Conservation (phyloP, 148 eudicot species). For the Rhododendron mucronatum region DNA sequence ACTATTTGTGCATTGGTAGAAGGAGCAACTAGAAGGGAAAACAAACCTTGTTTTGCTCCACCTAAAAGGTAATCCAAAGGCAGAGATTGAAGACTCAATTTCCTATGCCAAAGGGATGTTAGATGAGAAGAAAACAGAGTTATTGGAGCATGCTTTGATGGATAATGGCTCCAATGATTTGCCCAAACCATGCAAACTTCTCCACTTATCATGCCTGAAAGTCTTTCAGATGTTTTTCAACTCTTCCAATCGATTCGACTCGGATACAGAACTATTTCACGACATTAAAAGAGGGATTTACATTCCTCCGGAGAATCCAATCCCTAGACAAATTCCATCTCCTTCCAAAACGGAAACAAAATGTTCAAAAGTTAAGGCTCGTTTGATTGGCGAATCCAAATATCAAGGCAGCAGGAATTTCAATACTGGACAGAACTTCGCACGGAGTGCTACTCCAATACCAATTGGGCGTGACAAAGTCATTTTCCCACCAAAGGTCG, state of each 20-base stretch:
- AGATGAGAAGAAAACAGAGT: slow-evolving; percentile 18
- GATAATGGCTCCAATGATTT: slow-evolving; percentile 12
- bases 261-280: slow-evolving; percentile 16
- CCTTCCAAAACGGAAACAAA: too few relatives aligned
- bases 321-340: not conserved
- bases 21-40: slow-evolving; percentile 35
- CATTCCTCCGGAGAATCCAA: slow-evolving; percentile 13
- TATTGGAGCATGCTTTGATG: slow-evolving; percentile 26
- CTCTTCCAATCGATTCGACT: slow-evolving; percentile 27
- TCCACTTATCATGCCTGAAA: slow-evolving; percentile 31
- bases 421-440: too few relatives aligned
- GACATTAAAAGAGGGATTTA: slow-evolving; percentile 39
- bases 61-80: slow-evolving; percentile 24
- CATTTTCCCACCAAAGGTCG: too few relatives aligned
- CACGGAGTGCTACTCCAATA: too few relatives aligned
- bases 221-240: slow-evolving; percentile 45
- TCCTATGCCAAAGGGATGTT: too few relatives aligned
- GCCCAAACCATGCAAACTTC: slow-evolving; percentile 19
- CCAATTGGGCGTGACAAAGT: too few relatives aligned
- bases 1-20: slow-evolving; percentile 22
- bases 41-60: slow-evolving; percentile 33
- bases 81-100: too few relatives aligned
- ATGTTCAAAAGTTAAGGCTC: too few relatives aligned
- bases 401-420: too few relatives aligned
- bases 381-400: not conserved